Evolutionary conservation across 257 asterid species (phyloP).

Genomic region (Henckelia pumila): DNA sequence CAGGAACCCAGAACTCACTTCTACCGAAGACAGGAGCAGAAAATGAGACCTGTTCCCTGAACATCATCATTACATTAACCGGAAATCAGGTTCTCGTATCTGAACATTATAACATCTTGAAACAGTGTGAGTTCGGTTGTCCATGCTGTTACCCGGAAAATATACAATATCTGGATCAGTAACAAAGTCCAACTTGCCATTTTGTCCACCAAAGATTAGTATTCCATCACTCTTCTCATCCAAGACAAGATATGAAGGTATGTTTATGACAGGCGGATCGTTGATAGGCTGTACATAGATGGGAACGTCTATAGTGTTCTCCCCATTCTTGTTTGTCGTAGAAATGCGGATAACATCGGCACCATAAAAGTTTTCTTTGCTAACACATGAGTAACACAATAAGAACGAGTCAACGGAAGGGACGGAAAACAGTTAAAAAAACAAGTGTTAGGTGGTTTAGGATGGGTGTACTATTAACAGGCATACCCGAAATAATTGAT

Average conservation of each 20-base stretch:
- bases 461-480: conserved; percentile 2
- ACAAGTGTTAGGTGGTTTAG: too few species aligned
- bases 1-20: conserved; percentile 67
- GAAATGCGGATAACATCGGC: conserved; percentile 54
- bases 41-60: conserved; percentile 68
- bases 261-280: conserved; percentile 70
- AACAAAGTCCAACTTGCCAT: conserved; percentile 39
- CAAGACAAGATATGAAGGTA: conserved; percentile 67
- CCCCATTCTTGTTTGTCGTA: conserved; percentile 66
- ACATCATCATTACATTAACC: conserved; percentile 11
- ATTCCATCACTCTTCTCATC: conserved; percentile 49
- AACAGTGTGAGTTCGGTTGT: neutral
- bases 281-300: conserved; percentile 77
- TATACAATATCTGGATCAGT: conserved; percentile 71
- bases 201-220: conserved; percentile 45
- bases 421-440: neutral
- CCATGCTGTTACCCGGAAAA: conserved; percentile 62
- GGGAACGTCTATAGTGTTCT: conserved; percentile 60
- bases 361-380: conserved; percentile 71
- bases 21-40: conserved; percentile 62
- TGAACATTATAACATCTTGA: neutral
- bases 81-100: conserved; percentile 9
- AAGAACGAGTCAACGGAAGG: conserved; percentile 4
- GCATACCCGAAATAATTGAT: conserved; percentile 75
- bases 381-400: conserved; percentile 29